Base-by-base conservation (phyloP, 768 basidiomycete genomes). In the Tremella mesenterica region DNA sequence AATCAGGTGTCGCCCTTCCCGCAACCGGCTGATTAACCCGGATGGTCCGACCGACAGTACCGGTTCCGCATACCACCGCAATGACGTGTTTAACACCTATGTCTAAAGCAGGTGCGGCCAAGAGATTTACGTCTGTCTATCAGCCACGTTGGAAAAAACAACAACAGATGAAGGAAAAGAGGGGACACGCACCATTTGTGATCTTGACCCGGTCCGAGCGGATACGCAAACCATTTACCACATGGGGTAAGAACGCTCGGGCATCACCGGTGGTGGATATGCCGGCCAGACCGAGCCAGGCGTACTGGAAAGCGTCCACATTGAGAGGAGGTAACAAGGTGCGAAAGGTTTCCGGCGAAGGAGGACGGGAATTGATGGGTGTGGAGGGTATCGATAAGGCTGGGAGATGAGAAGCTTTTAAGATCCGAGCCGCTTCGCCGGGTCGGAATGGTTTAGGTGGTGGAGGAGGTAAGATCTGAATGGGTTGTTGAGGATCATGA, bases 221-320 rank as follows among this genome's bases (percentile, higher is more conserved):
- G 27, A 67, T 26, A 7, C 50, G 46, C 36, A 73, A 54, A 1
- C 54, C 61, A 10, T 44, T 39, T 5, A 30, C 9, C 3, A 59
- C 71, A 20, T 52, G 31, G 1, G 58, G 58, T 2, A 43, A 23
- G 36, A 73, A 65, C 0, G 51, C 63, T 16, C 44, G 56, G 1
- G 48, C 36, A 28, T 73, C 69, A 4, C 33, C 36, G 7, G 52
- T 33, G 6, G 44, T 47, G 4, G 44, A 39, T 27, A 71, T 54
- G 0, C 71, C 71, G 0, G 71, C 71, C 0, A 73, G 47, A 16
- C 57, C 71, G 13, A 73, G 61, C 71, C 71, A 73, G 12, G 62
- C 65, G 18, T 57, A 54, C 6, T 44, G 29, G 52, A 73, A 70
- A 8, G 66, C 39, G 13, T 56, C 47, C 4, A 55, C 23, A 25